A percentile compares a stretch with the other conserved stretches of the same genome.
Evolutionary conservation across 176 grass and related monocot genomes (phyloP).

Genomic region (Luzula sylvatica): DNA sequence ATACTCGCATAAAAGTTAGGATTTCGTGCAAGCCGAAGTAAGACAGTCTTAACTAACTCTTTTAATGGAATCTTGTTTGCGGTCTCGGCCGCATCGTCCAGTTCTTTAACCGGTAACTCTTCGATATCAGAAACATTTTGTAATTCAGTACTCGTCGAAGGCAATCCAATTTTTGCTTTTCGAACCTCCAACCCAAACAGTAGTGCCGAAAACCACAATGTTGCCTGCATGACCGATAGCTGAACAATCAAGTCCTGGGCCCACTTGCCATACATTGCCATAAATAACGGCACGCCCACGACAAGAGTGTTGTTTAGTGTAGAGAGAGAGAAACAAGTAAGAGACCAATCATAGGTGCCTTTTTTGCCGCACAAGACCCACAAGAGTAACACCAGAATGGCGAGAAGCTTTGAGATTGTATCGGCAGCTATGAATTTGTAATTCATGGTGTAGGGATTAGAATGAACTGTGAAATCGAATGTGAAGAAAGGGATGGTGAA

Average conservation of each 20-base stretch:
- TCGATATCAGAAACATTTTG: not conserved
- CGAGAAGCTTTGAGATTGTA: conserved; percentile 49
- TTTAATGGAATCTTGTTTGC: not conserved
- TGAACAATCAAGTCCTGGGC: conserved; percentile 83
- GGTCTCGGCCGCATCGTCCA: conserved; percentile 13
- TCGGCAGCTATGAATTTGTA: conserved; percentile 58
- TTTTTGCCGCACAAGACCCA: conserved; percentile 22
- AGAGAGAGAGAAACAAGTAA: conserved; percentile 74
- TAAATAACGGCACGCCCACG: conserved; percentile 70
- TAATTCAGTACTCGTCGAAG: not conserved
- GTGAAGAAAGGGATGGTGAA: conserved; percentile 83
- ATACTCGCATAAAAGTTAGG: conserved; percentile 68
- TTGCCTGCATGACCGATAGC: conserved; percentile 62
- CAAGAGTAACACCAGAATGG: conserved; percentile 23
- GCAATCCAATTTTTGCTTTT: conserved; percentile 24
- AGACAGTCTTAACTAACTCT: conserved; percentile 35
- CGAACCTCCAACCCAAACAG: conserved; percentile 60
- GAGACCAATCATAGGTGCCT: conserved; percentile 22
- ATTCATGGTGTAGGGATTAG: conserved; percentile 60
- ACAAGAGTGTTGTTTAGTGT: conserved; percentile 81
- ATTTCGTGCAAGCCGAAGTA: conserved; percentile 48
- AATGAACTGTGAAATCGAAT: conserved; percentile 68
- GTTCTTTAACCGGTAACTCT: conserved; percentile 1
- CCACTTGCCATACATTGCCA: conserved; percentile 90
- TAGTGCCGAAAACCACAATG: conserved; percentile 42